These are phyloP conservation scores for Eragrostis curvula DNA, from an alignment of 176 grass and related monocot genomes.

Conservation along the genomic window DNA sequence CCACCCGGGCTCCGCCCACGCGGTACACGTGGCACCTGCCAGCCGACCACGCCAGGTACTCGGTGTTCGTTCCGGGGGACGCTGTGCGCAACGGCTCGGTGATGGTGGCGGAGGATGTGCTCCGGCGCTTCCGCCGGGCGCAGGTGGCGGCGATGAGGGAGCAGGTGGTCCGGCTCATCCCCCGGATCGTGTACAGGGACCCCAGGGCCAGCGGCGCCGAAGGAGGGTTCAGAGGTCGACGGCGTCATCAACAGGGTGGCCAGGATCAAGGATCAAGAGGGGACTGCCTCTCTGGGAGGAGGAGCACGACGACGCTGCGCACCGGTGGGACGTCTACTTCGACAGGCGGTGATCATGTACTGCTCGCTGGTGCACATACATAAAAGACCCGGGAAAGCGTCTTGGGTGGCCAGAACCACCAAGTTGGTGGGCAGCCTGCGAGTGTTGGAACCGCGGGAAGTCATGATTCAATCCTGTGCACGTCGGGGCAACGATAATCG, in stretches of 20 bases:
- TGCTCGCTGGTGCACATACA: background rate
- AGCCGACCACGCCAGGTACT: constrained; percentile 50
- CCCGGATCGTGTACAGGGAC: constrained; percentile 64
- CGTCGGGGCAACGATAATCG: too few species aligned
- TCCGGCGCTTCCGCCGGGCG: constrained; percentile 30
- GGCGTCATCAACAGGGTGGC: constrained; percentile 51
- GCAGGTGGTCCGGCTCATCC: constrained; percentile 68
- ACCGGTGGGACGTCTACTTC: constrained; percentile 49
- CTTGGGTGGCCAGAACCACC: too few species aligned
- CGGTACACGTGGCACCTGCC: constrained; percentile 68
- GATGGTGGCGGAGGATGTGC: constrained; percentile 53
- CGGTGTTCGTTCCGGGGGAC: constrained; percentile 66
- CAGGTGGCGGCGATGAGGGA: constrained; percentile 67
- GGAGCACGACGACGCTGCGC: background rate
- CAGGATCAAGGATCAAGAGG: constrained; percentile 36
- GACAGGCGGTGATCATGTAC: background rate
- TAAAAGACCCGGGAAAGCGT: too few species aligned
- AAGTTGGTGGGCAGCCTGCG: too few species aligned
- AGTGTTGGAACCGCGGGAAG: too few species aligned
- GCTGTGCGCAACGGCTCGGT: constrained; percentile 58
- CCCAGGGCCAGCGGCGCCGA: constrained; percentile 62
- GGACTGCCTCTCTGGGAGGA: constrained; percentile 5
- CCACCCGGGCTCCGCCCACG: constrained; percentile 53
- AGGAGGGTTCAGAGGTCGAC: constrained; percentile 51
- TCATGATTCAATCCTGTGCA: too few species aligned